Evolutionary conservation across 192 early-diverging fungal genomes (phyloP).

Genomic region (Coemansia sp.): DNA sequence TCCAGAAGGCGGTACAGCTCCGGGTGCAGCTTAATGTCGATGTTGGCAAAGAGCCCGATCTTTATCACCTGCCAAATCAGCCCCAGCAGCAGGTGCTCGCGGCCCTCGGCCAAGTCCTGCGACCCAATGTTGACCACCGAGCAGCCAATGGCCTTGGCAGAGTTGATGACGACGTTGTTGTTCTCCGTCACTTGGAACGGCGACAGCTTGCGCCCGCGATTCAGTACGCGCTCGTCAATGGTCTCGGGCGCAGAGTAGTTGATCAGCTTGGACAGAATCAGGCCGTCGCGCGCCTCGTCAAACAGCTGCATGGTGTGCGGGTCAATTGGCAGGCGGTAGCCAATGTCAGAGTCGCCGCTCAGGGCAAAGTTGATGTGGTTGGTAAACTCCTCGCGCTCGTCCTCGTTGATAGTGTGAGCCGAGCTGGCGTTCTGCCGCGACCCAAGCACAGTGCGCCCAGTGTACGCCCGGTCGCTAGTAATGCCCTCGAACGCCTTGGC

Average conservation of each 20-base stretch:
- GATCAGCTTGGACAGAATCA: slow-evolving; percentile 96
- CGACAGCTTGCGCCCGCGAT: slow-evolving; percentile 84
- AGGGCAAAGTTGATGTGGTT: slow-evolving; percentile 92
- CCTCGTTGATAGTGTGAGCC: slow-evolving; percentile 98
- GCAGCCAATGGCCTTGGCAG: slow-evolving; percentile 98
- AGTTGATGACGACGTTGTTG: slow-evolving; percentile 99
- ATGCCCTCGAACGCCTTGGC: slow-evolving; percentile 51
- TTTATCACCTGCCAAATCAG: slow-evolving; percentile 99
- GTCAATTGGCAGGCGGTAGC: slow-evolving; percentile 89
- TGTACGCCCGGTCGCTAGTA: slow-evolving; percentile 56
- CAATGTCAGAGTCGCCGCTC: slow-evolving; percentile 80
- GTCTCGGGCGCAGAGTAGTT: slow-evolving; percentile 96
- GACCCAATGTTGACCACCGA: slow-evolving; percentile 98
- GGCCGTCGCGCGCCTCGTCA: slow-evolving; percentile 92
- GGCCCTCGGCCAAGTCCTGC: slow-evolving; percentile 93
- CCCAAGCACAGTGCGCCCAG: slow-evolving; percentile 86
- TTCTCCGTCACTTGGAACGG: slow-evolving; percentile 99
- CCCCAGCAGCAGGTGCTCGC: slow-evolving; percentile 96
- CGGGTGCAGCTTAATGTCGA: slow-evolving; percentile 98
- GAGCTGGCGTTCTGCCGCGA: slow-evolving; percentile 85
- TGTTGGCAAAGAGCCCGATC: slow-evolving; percentile 93
- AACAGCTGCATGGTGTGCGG: slow-evolving; percentile 95
- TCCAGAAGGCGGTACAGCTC: slow-evolving; percentile 96
- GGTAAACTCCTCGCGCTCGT: slow-evolving; percentile 96
- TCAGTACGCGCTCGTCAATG: slow-evolving; percentile 98